Evolutionary conservation across 2,329 filamentous ascomycete genomes (phyloP), one percentile per base, ranked within the genome.

Genomic region (Beauveria sp.): DNA sequence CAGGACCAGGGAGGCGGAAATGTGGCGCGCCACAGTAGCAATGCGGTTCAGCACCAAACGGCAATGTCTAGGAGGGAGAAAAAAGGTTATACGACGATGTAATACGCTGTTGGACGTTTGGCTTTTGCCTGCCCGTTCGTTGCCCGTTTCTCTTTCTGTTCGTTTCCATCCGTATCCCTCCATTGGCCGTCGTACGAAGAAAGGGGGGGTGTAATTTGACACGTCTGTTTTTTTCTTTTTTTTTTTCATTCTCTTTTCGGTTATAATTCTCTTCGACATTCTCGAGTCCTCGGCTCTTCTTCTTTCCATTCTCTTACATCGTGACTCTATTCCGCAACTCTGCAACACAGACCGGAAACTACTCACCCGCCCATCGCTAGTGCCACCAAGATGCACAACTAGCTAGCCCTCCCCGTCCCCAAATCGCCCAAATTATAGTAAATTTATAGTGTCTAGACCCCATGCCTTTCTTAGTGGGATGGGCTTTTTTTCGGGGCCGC

Each of bases 1-100:
- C 38, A 55, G 31, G 40, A 55, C 50, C 50, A 55, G 52, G 52
- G 52, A 45, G 52, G 40, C 20, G 52, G 52, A 45, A 55, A 43
- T 43, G 52, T 45, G 52, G 52, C 52, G 52, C 38, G 28, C n/a
- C 22, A 31, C 38, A 31, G 28, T 12, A 45, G 24, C 2, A n/a
- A n/a, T 24, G 50, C 50, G 28, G 38, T 52, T 52, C 46, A n/a
- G 46, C 12, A 34, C 14, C 28, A 28, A 28, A 49, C 46, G 24
- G 24, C 46, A 24, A 16, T 28, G 46, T 28, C 46, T 28, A 24
- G 40, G 18, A 18, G 40, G 3, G 40, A 42, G 10, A 34, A 8
- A 34, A 34, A 34, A 34, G 31, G 40, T 42, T 42, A 18, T 42
- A 42, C 40, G 38, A 42, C 38, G 40, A n/a, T 42, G 40, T 5